phyloP scores from a whole-genome alignment of 176 grass and related monocot genomes.

The Eremochloa ophiuroides region DNA sequence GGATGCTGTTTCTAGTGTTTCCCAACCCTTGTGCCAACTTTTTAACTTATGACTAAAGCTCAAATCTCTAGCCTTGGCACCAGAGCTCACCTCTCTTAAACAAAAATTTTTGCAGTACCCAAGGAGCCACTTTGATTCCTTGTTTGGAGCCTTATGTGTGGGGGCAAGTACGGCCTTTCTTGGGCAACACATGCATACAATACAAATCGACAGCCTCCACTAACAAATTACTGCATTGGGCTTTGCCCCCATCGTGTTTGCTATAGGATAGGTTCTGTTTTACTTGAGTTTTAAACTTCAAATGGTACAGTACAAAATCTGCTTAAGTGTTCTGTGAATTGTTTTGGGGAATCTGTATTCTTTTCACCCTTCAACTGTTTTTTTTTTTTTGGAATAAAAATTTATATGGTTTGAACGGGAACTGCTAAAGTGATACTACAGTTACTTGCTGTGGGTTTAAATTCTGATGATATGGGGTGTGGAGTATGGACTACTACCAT shows the following conservation, averaged over 20 bases:
- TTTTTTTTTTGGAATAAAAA: constrained; percentile 8
- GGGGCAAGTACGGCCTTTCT: constrained; percentile 50
- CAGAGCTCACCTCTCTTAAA: constrained; percentile 58
- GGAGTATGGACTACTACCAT: not conserved
- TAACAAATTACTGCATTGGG: constrained; percentile 56
- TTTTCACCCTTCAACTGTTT: constrained; percentile 34
- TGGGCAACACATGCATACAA: constrained; percentile 63
- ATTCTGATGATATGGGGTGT: not conserved
- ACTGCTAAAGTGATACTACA: not conserved
- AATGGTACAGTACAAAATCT: constrained; percentile 20
- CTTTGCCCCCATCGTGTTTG: constrained; percentile 44
- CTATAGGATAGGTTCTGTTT: constrained; percentile 39
- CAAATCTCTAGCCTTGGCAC: constrained; percentile 65
- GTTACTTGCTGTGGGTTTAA: not conserved
- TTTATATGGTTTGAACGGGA: constrained; percentile 20
- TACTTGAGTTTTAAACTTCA: constrained; percentile 50
- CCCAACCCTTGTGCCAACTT: constrained; percentile 64
- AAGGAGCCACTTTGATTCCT: constrained; percentile 70
- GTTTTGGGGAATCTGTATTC: constrained; percentile 19
- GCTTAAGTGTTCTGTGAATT: constrained; percentile 22
- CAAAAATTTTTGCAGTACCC: constrained; percentile 30
- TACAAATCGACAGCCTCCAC: constrained; percentile 47
- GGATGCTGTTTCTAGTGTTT: constrained; percentile 99
- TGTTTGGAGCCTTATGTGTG: constrained; percentile 82
- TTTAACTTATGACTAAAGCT: constrained; percentile 68